Evolutionary conservation across 179 eudicot genomes (phyloP).

Genomic region (Patellifolia procumbens): DNA sequence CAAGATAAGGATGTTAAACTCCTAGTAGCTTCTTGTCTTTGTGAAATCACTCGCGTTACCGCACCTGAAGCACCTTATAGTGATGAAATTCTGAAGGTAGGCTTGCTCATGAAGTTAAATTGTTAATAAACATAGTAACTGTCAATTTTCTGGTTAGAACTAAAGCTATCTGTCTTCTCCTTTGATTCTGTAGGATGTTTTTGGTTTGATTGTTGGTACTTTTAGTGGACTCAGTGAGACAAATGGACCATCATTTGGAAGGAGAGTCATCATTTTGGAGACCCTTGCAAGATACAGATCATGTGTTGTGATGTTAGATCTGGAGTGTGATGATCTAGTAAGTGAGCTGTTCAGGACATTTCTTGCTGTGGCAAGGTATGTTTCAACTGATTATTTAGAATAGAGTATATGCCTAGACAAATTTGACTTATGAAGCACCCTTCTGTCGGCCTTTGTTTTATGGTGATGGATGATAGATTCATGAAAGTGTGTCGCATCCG

Average conservation of each 20-base stretch:
- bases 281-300: conserved; percentile 94
- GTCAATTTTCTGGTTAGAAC: not conserved
- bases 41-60: conserved; percentile 96
- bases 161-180: not conserved
- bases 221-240: conserved; percentile 78
- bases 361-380: conserved; percentile 81
- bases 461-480: not conserved
- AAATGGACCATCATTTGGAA: conserved; percentile 74
- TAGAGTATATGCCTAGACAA: not conserved
- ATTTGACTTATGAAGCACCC: conserved; percentile 1
- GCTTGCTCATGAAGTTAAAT: not conserved
- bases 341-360: conserved; percentile 81
- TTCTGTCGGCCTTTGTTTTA: conserved; percentile 13
- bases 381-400: not conserved
- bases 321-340: conserved; percentile 91
- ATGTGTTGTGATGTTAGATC: conserved; percentile 97
- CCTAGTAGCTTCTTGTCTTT: conserved; percentile 83
- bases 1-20: conserved; percentile 87
- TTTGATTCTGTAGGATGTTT: conserved; percentile 61
- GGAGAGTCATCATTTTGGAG: conserved; percentile 90
- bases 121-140: not conserved
- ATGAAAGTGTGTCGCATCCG: not conserved
- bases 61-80: conserved; percentile 97
- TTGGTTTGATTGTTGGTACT: conserved; percentile 77
- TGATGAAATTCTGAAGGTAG: conserved; percentile 84